Evolutionary conservation across 257 asterid species (phyloP), one percentile per base, ranked within the genome.

Genomic region (Solanum gracilifrons): DNA sequence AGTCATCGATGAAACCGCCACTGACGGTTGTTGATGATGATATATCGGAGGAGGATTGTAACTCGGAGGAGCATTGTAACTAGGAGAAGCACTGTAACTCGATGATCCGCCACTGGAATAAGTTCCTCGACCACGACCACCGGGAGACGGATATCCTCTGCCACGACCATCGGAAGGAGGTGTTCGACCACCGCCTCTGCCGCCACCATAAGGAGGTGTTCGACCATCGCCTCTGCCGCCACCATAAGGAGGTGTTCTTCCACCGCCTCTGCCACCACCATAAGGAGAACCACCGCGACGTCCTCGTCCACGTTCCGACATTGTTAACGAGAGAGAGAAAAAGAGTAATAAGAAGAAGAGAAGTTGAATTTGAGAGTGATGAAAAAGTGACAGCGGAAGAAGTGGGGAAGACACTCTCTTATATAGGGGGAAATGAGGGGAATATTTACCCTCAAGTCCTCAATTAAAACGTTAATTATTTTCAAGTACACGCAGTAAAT

Each of bases 251-350:
- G 82, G 64, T 55, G 64, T 55, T 55, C 64, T 3, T 6, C 64
- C 88, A 25, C 77, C 75, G 6, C 86, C 82, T 5, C 89, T 62
- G 16, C 84, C 80, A 1, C 87, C 68, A 37, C 86, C 87, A 9
- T 36, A 31, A 37, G 82, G 23, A 15, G 82, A 35, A 3, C 90
- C 82, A 2, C 90, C 37, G 2, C 89, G 41, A n/a, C 89, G 83
- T 15, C 89, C 90, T 9, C 89, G 85, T 15, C 89, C 89, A 43
- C 90, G 77, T 12, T 85, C 91, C 3, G 91, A 84, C 91, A 89
- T 89, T 89, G 32, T 8, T 64, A 35, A n/a, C 36, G 37, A 39
- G 69, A 82, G 69, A 29, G 12, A 46, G 0, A 25, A 5, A 37
- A 13, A 13, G 60, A 39, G 84, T 37, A 77, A 18, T 7, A 1